A percentile compares a stretch with the other conserved stretches of the same genome.
These are phyloP conservation scores for Exophiala viscosa DNA, from an alignment of 2,329 filamentous ascomycete species.

Conservation along the genomic window DNA sequence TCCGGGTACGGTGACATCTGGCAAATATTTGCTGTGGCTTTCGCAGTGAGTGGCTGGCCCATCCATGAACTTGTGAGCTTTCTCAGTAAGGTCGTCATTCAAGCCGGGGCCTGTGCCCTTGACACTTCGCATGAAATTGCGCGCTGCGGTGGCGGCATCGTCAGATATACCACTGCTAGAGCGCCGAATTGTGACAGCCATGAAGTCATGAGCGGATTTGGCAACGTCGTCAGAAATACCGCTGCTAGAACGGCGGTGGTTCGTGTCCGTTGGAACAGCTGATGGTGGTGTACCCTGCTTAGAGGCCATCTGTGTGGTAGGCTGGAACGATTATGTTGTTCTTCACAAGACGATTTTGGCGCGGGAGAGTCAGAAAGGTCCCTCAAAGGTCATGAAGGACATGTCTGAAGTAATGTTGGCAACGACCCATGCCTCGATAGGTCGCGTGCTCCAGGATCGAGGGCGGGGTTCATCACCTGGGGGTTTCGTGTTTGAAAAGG, in stretches of 20 bases:
- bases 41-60: constrained; percentile 18
- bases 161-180: constrained; percentile 20
- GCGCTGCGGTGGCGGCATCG: constrained; percentile 16
- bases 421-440: not conserved
- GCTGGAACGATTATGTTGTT: not conserved
- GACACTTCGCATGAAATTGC: constrained; percentile 13
- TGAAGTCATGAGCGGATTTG: constrained; percentile 22
- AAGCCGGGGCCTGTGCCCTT: constrained; percentile 14
- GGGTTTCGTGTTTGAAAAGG: not conserved
- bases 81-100: constrained; percentile 19
- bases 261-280: constrained; percentile 7
- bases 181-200: constrained; percentile 19
- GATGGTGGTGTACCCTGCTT: constrained; percentile 10
- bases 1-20: constrained; percentile 20
- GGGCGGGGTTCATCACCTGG: not conserved
- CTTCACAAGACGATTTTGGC: not conserved
- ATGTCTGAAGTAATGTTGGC: not conserved
- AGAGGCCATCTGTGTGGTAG: not conserved
- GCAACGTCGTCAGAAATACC: constrained; percentile 21
- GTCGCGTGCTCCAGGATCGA: not conserved
- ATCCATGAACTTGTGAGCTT: constrained; percentile 19
- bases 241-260: constrained; percentile 19
- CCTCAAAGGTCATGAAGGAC: not conserved
- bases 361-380: not conserved
- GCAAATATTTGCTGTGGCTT: constrained; percentile 22